Evolutionary conservation across 108 stramenopile species (phyloP).

Genomic region (Schizochytrium sp.): DNA sequence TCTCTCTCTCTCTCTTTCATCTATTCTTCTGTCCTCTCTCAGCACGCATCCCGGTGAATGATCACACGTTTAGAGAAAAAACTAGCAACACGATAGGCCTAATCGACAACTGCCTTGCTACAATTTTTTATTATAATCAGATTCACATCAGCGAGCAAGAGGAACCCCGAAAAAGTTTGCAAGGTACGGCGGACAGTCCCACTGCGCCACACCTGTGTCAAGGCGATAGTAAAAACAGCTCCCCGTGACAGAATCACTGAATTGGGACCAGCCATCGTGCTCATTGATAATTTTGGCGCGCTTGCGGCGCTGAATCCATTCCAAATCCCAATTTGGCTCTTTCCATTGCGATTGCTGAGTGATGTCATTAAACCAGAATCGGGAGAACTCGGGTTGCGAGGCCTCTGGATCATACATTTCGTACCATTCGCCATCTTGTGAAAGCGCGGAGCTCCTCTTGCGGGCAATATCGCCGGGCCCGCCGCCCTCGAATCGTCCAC

Average conservation of each 20-base stretch:
- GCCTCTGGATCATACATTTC: background rate
- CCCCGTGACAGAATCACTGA: background rate
- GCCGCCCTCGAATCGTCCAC: constrained; percentile 30
- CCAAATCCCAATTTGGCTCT: background rate
- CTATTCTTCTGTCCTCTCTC: background rate
- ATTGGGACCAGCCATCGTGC: constrained; percentile 7
- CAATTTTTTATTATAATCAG: too few species aligned
- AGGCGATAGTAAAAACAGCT: background rate
- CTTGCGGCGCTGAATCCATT: background rate
- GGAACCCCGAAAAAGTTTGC: background rate
- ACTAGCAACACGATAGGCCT: too few species aligned
- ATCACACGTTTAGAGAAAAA: too few species aligned
- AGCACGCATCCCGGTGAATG: too few species aligned
- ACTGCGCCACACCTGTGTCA: background rate
- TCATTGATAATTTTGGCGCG: background rate
- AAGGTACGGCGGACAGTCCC: background rate
- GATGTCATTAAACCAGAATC: background rate
- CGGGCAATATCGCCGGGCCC: constrained; percentile 37
- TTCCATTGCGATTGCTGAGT: background rate
- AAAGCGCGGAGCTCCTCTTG: constrained; percentile 25
- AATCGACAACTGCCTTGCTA: too few species aligned
- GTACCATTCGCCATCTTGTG: background rate
- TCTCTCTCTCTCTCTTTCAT: background rate
- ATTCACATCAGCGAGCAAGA: background rate
- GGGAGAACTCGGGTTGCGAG: background rate